Conservation (phyloP, 768 basidiomycete species). For the Suillus alpinus region DNA sequence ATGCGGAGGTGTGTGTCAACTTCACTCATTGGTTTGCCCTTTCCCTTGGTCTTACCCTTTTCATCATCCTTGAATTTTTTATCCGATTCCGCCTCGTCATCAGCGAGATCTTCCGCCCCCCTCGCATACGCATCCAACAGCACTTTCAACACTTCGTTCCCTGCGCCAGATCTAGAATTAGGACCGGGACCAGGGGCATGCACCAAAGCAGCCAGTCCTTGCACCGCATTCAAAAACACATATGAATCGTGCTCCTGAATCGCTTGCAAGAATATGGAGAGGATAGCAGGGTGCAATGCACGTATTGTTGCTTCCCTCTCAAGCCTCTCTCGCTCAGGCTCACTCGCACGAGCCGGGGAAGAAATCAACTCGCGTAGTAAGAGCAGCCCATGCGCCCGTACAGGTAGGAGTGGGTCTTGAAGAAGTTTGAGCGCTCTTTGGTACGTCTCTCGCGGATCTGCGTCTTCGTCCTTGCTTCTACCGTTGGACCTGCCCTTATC, state of each 20-base stretch:
- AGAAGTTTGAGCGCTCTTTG: conserved; percentile 85
- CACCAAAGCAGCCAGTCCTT: conserved; percentile 85
- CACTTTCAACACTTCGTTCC: conserved; percentile 60
- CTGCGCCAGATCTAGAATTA: background rate
- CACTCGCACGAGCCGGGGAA: conserved; percentile 17
- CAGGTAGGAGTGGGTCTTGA: conserved; percentile 89
- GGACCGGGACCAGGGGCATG: conserved; percentile 55
- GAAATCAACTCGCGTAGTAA: conserved; percentile 77
- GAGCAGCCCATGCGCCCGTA: conserved; percentile 88
- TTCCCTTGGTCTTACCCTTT: background rate
- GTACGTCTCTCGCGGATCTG: conserved; percentile 60
- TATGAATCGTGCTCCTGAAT: conserved; percentile 95
- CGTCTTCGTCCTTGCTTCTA: conserved; percentile 31
- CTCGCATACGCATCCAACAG: conserved; percentile 67
- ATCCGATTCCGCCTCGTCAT: conserved; percentile 31
- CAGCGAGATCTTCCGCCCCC: conserved; percentile 49
- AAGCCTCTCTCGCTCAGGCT: background rate
- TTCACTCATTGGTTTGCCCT: conserved; percentile 32
- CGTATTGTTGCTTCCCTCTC: conserved; percentile 37
- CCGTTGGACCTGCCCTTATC: conserved; percentile 19
- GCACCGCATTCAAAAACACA: conserved; percentile 88
- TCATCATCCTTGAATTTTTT: conserved; percentile 34
- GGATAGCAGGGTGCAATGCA: conserved; percentile 76
- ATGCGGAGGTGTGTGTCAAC: conserved; percentile 73
- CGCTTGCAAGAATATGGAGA: conserved; percentile 82